A percentile compares a stretch with the other conserved stretches of the same genome.
phyloP scores from a whole-genome alignment of 116 monocot species.

The Phalaenopsis hybrid region DNA sequence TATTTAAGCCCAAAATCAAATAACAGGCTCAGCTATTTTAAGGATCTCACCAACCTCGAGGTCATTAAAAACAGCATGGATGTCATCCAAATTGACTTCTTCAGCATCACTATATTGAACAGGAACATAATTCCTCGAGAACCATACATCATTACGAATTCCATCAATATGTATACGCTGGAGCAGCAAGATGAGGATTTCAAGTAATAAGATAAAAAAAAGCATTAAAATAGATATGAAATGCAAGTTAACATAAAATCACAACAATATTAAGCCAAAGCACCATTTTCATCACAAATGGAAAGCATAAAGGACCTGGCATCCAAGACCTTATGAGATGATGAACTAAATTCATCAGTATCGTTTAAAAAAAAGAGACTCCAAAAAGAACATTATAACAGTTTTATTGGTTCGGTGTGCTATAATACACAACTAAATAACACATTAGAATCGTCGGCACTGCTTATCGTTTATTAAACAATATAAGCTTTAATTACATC shows the following conservation, averaged over 20 bases:
- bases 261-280: neutral
- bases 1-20: neutral
- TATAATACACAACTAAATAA: neutral
- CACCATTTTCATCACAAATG: neutral
- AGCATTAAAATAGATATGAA: neutral
- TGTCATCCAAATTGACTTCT: constrained; percentile 74
- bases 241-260: neutral
- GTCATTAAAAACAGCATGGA: constrained; percentile 86
- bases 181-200: constrained; percentile 6
- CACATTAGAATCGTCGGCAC: no score
- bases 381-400: no score
- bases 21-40: neutral
- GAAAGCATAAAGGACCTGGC: neutral
- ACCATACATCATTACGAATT: constrained; percentile 80
- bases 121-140: constrained; percentile 56
- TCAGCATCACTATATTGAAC: constrained; percentile 53
- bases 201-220: neutral
- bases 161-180: constrained; percentile 74
- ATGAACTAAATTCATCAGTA: neutral
- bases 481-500: no score
- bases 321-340: neutral
- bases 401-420: neutral
- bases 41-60: constrained; percentile 62
- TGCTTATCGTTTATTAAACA: no score
- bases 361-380: neutral